Conservation (phyloP, 116 monocot species). For the Cymodocea nodosa region DNA sequence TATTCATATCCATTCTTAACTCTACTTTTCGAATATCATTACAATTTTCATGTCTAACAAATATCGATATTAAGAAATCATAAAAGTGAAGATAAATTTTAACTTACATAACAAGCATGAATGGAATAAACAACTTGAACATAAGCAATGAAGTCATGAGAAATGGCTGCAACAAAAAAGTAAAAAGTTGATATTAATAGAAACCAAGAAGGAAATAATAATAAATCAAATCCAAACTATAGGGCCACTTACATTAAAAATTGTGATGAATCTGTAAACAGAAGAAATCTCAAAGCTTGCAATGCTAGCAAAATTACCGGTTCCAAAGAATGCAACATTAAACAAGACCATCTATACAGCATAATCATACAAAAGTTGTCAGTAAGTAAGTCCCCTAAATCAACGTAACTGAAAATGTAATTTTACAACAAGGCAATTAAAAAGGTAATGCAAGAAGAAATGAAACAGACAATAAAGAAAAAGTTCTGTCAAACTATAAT, state of each 20-base stretch:
- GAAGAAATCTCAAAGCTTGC: constrained; percentile 97
- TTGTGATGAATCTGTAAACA: constrained; percentile 82
- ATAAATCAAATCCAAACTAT: not conserved
- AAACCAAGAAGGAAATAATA: not conserved
- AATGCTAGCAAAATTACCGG: constrained; percentile 95
- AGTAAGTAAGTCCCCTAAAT: not conserved
- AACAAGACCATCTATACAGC: constrained; percentile 75
- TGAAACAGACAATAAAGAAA: no score
- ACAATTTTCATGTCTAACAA: not conserved
- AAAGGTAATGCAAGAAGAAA: not conserved
- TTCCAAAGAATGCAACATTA: constrained; percentile 94
- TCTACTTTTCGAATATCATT: not conserved
- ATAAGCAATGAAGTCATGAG: constrained; percentile 82
- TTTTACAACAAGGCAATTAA: not conserved
- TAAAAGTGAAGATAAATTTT: not conserved
- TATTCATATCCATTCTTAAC: no score
- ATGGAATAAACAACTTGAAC: constrained; percentile 92
- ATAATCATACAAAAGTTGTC: not conserved
- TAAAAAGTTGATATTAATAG: not conserved
- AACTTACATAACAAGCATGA: constrained; percentile 94
- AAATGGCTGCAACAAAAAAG: constrained; percentile 66
- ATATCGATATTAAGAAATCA: not conserved
- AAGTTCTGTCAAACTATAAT: no score
- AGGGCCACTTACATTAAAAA: constrained; percentile 64
- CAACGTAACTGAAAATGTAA: not conserved